Base-by-base conservation (phyloP, 306 rosid species). In the Fragaria nilgerrensis region DNA sequence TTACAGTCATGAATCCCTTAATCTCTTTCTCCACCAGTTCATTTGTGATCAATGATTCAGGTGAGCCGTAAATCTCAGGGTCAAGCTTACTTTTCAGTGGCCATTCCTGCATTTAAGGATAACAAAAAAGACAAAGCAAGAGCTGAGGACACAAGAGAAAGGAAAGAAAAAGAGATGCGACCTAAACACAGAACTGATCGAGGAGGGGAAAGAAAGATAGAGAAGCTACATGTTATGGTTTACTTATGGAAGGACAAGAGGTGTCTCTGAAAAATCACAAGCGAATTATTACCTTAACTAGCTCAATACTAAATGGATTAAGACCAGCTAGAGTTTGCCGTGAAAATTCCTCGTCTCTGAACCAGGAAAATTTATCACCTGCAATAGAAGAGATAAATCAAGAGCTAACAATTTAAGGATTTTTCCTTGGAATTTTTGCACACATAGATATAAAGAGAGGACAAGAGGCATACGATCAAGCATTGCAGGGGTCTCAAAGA, bases 301-400 rank as follows among this genome's bases (percentile, higher is more conserved):
- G 76, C 13, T 64, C 76, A 11, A 83, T 75, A 70, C 77, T 50
- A 19, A 32, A 81, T 20, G 89, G 89, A 34, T 86, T 83, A 37
- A 83, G 84, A 37, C 89, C 89, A 13, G 89, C 80, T 44, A 86
- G 82, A 44, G 89, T 86, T 37, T 86, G 87, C 75, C 87, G 61
- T 19, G 85, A 84, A 78, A 86, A 86, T 63, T 86, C 87, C 41
- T 86, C 85, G 47, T 86, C 89, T 23, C 81, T 77, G 19, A 82
- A 83, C 89, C 85, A 83, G 25, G 77, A 37, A 25, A 86, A 76
- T 43, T 83, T 86, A 48, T 86, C 87, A 36, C 89, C 87, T 86
- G 75, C 22, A 69, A 34, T 37, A 15, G 10, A 56, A 22, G 23
- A 22, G 64, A 55, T 55, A 9, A 19, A 55, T n/a, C 62, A 55